Percentiles rank a stretch among this genome's conserved stretches.
These are phyloP conservation scores for Licmophora abbreviata DNA, from an alignment of 108 stramenopile species.

Conservation along the genomic window DNA sequence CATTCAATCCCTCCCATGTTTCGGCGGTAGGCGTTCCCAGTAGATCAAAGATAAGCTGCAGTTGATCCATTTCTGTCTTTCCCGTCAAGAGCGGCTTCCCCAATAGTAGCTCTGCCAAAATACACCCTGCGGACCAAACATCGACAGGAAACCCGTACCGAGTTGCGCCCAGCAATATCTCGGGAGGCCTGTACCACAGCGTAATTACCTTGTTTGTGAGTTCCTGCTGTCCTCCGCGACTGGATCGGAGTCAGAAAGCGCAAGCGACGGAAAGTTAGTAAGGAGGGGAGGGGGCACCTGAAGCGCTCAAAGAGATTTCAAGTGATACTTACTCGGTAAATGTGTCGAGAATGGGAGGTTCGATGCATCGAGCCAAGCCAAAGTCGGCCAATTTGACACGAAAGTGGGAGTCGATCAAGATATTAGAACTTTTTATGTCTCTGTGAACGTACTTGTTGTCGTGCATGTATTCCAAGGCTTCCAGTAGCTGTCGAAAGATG, in stretches of 20 bases:
- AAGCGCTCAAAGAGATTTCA: not conserved
- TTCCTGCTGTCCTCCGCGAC: slow-evolving; percentile 33
- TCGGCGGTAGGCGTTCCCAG: slow-evolving; percentile 64
- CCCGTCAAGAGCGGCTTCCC: slow-evolving; percentile 93
- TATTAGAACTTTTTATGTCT: slow-evolving; percentile 87
- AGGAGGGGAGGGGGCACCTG: not conserved
- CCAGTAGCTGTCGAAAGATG: slow-evolving; percentile 59
- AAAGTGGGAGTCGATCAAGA: slow-evolving; percentile 74
- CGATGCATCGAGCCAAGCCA: slow-evolving; percentile 70
- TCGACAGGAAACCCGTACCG: slow-evolving; percentile 82
- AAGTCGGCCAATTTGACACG: slow-evolving; percentile 88
- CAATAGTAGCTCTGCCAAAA: slow-evolving; percentile 88
- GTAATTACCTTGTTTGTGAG: slow-evolving; percentile 82
- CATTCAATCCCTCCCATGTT: slow-evolving; percentile 60
- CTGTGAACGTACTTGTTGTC: slow-evolving; percentile 61
- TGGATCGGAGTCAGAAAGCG: not conserved
- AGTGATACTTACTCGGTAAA: slow-evolving; percentile 33
- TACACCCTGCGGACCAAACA: slow-evolving; percentile 96
- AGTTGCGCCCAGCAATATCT: slow-evolving; percentile 80
- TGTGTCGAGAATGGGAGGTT: slow-evolving; percentile 48
- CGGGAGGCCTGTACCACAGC: slow-evolving; percentile 89
- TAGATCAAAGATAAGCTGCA: slow-evolving; percentile 72
- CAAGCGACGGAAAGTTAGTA: not conserved
- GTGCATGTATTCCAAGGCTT: slow-evolving; percentile 76
- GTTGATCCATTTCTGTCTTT: slow-evolving; percentile 87